Conservation (phyloP, 1,139 yeast species). For the Lodderomyces jiufengensis region DNA sequence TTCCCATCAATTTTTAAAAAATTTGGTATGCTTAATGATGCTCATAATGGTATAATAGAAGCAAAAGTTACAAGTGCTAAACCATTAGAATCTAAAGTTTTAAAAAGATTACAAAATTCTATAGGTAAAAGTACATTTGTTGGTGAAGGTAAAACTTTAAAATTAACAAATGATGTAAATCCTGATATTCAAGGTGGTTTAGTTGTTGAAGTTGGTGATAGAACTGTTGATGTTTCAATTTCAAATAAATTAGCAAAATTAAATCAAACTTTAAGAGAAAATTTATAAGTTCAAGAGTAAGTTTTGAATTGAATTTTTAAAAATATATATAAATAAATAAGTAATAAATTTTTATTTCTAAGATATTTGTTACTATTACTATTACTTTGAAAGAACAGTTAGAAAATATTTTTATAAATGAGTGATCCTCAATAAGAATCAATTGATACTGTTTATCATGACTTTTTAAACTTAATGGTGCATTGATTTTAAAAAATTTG, state of each 20-base stretch:
- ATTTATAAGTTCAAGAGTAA: constrained; percentile 33
- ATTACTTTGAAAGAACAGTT: no score
- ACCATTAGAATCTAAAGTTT: constrained; percentile 77
- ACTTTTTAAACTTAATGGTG: no score
- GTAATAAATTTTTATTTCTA: no score
- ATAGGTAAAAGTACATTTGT: constrained; percentile 76
- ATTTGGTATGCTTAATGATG: constrained; percentile 78
- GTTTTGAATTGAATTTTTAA: no score
- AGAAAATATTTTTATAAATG: no score
- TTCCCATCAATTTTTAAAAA: constrained; percentile 65
- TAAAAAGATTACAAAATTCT: constrained; percentile 77
- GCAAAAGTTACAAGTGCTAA: constrained; percentile 89
- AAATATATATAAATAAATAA: no score
- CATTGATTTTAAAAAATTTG: no score
- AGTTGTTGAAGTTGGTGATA: constrained; percentile 94
- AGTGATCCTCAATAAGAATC: no score
- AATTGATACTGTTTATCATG: no score
- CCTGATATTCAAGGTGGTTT: constrained; percentile 95
- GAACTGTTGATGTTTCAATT: constrained; percentile 90
- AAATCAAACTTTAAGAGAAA: constrained; percentile 83
- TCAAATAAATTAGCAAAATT: constrained; percentile 81
- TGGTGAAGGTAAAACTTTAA: constrained; percentile 82
- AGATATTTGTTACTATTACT: no score
- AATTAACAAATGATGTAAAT: constrained; percentile 76
- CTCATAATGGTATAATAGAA: constrained; percentile 87